Base-by-base conservation (phyloP, 768 basidiomycete genomes). In the Exsudoporus frostii region DNA sequence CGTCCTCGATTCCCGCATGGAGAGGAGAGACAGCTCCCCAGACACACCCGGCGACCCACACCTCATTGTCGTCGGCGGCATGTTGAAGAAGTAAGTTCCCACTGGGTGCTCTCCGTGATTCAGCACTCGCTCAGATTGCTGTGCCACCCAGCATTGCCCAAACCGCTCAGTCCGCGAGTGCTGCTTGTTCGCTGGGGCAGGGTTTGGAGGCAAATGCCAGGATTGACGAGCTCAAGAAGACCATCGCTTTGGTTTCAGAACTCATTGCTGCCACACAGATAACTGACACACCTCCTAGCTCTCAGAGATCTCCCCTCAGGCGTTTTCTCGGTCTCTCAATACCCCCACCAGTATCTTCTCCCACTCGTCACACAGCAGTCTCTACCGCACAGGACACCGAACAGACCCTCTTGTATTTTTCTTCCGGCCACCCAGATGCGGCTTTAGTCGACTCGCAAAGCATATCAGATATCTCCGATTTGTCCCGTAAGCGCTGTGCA, bases 161-260 rank as follows among this genome's bases (percentile, higher is more conserved):
- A 50, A 83, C 82, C 15, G 83, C 84, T 36, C 74, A 77, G 48
- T 79, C 80, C 40, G 84, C 82, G 39, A 79, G 76, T 38, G 74
- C 74, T 36, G 77, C 78, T 32, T 84, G 79, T 56, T 71, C 71
- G 27, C 55, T 67, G 15, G 77, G 69, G n/a, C 76, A 80, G 56
- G 75, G 74, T 45, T 55, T 72, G 8, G 77, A 79, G 59, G 79
- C 79, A 7, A 73, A 74, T 37, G 74, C 65, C 27, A 79, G 78
- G 60, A 77, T 85, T 50, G 80, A 78, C 61, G 76, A 83, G 53
- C 74, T 85, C 60, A 81, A 73, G 62, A 75, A 77, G 63, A 78
- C 79, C 33, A 79, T 85, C 48, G 68, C 72, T 5, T 67, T 79
- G 50, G 81, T 82, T 25, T 74, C 81, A 7, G 78, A 81, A 44